Base-by-base conservation (phyloP, 768 basidiomycete genomes). In the Mycena amicta region DNA sequence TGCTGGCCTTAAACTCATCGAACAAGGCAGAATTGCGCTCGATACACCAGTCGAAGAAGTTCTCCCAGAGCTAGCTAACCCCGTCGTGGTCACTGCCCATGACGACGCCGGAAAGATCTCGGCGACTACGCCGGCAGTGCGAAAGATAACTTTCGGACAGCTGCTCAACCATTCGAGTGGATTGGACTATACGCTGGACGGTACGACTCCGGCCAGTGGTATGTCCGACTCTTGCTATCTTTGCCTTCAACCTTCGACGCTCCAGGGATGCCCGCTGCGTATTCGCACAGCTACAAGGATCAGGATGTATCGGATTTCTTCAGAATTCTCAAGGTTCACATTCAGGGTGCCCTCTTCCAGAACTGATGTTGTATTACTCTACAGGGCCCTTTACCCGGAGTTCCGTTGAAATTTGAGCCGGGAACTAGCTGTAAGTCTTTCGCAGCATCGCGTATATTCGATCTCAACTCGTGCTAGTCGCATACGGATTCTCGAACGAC, bases 381-480 rank as follows among this genome's bases (percentile, higher is more conserved):
- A 20, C 50, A 73, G 70, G 71, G 69, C 13, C 18, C 53, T n/a
- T 66, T 65, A 28, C 68, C 70, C 2, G 63, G 58, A 0, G 57
- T 71, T 18, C 69, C 70, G 2, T 56, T 73, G 11, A 61, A 59
- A 28, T 71, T 68, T 41, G 70, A 75, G 45, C 74, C 74, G 6
- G 74, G 72, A 16, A 66, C 68, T 1, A 57, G 67, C 49, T 74
- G 71, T 71, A 33, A n/a, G 27, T 15, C 30, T 22, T 12, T 28
- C 26, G 2, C 12, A 2, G 23, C 31, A 20, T 15, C 20, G 12
- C 22, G 39, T 13, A 8, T 30, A 33, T 52, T 52, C 20, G 15
- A 8, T 26, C 5, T 33, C 49, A 27, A 22, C 1, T 49, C 0
- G 2, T 25, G n/a, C 46, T 27, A 73, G 72, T 64, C 45, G 56